Conservation (phyloP, 139 green algal genomes). For the Chlamydomonas sp. region DNA sequence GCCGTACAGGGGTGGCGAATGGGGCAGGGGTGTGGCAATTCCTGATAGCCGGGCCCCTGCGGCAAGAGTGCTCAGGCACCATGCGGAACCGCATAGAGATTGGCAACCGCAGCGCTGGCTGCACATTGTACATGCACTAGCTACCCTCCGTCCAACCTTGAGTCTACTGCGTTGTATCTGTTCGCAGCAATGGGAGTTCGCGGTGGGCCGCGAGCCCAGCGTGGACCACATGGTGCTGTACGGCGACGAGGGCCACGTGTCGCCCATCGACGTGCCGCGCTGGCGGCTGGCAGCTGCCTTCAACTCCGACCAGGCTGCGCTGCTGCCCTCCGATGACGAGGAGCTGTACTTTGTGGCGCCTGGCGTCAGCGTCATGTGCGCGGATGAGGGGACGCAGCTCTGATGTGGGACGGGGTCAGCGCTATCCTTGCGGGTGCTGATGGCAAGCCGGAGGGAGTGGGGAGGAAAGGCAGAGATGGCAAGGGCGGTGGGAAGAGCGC, state of each 20-base stretch:
- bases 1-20: too few relatives aligned
- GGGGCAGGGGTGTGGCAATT: too few relatives aligned
- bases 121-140: neutral
- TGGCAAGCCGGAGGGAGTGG: too few relatives aligned
- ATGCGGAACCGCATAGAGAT: too few relatives aligned
- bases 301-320: neutral
- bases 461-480: neutral
- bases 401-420: neutral
- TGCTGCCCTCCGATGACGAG: conserved; percentile 29
- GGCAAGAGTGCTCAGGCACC: too few relatives aligned
- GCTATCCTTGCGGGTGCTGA: neutral
- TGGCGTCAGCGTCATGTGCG: conserved; percentile 19
- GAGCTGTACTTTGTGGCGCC: conserved; percentile 21
- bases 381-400: neutral
- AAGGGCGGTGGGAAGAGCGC: too few relatives aligned
- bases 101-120: neutral
- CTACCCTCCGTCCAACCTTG: neutral
- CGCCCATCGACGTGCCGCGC: conserved; percentile 8
- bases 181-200: conserved; percentile 10
- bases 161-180: neutral
- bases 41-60: too few relatives aligned
- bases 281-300: conserved; percentile 24
- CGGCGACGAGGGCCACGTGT: conserved; percentile 14
- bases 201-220: conserved; percentile 16
- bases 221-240: conserved; percentile 20